phyloP scores from a whole-genome alignment of 73 alveolate species.

The Paramecium caudatum region DNA sequence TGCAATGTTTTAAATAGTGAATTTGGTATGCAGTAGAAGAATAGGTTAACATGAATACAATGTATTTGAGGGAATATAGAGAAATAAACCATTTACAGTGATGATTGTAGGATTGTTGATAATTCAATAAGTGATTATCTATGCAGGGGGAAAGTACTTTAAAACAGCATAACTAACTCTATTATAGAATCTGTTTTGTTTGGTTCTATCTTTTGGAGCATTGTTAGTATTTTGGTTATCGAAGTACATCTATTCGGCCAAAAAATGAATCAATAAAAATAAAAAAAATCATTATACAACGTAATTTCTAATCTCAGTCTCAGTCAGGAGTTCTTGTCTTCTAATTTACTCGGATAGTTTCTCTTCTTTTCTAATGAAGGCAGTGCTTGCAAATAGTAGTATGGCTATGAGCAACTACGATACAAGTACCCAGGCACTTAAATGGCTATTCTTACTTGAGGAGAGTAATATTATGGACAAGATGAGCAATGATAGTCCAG shows the following conservation, averaged over 20 bases:
- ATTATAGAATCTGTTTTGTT: conserved; percentile 33
- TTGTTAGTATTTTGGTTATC: conserved; percentile 49
- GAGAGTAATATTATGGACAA: background rate
- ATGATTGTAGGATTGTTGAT: conserved; percentile 46
- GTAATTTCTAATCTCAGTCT: background rate
- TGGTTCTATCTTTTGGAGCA: conserved; percentile 7
- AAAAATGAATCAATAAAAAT: conserved; percentile 14
- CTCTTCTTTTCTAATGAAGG: background rate
- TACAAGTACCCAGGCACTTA: background rate
- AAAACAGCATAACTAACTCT: conserved; percentile 47
- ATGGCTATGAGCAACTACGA: background rate
- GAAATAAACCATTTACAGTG: conserved; percentile 47
- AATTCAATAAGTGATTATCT: conserved; percentile 10
- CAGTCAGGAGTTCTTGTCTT: background rate
- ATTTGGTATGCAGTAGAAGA: conserved; percentile 35
- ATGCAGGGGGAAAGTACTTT: conserved; percentile 56
- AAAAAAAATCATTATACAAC: conserved; percentile 1
- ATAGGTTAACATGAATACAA: conserved; percentile 61
- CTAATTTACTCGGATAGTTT: background rate
- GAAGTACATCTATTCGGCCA: conserved; percentile 13
- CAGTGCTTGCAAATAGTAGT: background rate
- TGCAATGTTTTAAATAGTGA: conserved; percentile 35
- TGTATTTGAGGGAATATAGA: conserved; percentile 57
- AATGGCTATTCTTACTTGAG: background rate
- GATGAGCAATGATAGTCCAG: background rate